Base-by-base conservation (phyloP, 495 filamentous ascomycete species). In the Penicillium atrosanguineum region DNA sequence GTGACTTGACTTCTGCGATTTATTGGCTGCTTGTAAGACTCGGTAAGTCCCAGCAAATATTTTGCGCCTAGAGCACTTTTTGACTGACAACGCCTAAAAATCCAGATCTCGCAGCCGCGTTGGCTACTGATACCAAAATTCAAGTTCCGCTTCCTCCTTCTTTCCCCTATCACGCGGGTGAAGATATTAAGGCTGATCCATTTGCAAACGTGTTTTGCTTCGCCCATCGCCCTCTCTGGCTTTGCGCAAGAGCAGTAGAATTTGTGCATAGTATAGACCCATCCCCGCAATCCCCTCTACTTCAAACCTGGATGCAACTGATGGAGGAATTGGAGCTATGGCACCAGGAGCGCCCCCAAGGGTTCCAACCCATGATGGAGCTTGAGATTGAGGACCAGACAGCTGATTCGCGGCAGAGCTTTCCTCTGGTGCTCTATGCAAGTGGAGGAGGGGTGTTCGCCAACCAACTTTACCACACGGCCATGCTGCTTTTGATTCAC, bases 391-490 rank as follows among this genome's bases (percentile, higher is more conserved):
- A 57, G 9, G 51, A 62, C 19, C 50, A 56, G 7, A 21, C 46
- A 5, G 43, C 60, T 16, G 65, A 55, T 1, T 42, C 55, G 29
- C 57, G 45, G 6, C 46, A 61, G 40, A 54, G 53, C 37, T 76
- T 78, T 52, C 72, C 73, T 0, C 50, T 70, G 18, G 50, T 78
- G 34, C 48, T 76, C 8, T 78, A 73, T 45, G 64, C 71, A 2
- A 72, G 68, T 49, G 72, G 68, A 23, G 66, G 72, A 6, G 72
- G 68, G 1, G 52, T 69, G 12, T 72, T 72, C n/a, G 62, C 65
- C 23, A 75, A 72, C 48, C 68, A 68, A 53, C 46, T 78, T 1
- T 76, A 76, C 45, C 73, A 76, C 50, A 74, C 72, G 3, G 72
- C 72, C 14, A 73, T 71, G 68, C 50, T 75, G 28, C 42, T 73